These are phyloP conservation scores for Sphenostylis stenocarpa DNA, from an alignment of 306 rosid species.

Conservation along the genomic window DNA sequence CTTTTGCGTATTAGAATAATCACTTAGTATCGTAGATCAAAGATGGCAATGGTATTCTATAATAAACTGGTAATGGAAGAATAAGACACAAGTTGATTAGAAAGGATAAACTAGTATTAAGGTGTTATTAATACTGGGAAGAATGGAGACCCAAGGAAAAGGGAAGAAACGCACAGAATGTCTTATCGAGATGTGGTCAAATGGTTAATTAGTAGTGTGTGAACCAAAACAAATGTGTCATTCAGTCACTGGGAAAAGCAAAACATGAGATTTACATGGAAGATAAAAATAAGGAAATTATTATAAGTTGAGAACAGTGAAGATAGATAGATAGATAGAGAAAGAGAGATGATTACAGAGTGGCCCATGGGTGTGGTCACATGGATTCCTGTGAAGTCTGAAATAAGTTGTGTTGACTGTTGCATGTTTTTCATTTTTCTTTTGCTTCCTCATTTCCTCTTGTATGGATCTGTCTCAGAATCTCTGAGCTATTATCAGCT, in stretches of 20 bases:
- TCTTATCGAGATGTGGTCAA: constrained; percentile 48
- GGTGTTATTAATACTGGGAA: constrained; percentile 40
- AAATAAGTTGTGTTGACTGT: constrained; percentile 24
- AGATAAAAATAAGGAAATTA: too few relatives aligned
- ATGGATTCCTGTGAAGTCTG: constrained; percentile 72
- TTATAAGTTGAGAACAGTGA: too few relatives aligned
- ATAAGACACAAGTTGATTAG: not conserved
- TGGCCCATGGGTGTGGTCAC: constrained; percentile 60
- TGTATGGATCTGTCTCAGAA: constrained; percentile 52
- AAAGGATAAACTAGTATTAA: not conserved
- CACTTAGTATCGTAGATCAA: constrained; percentile 15
- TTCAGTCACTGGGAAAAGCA: constrained; percentile 7
- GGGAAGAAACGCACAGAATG: constrained; percentile 54
- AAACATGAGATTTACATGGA: not conserved
- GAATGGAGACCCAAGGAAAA: constrained; percentile 36
- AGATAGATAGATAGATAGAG: constrained; percentile 31
- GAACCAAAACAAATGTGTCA: constrained; percentile 3
- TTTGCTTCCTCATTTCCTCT: constrained; percentile 2
- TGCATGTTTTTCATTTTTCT: not conserved
- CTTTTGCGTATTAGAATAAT: constrained; percentile 31
- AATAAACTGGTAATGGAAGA: not conserved
- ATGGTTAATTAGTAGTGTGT: constrained; percentile 20
- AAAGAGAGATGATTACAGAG: constrained; percentile 43
- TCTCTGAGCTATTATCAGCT: constrained; percentile 56
- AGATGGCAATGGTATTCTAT: constrained; percentile 11